Percentiles rank a stretch among this genome's conserved stretches.
These are phyloP conservation scores for Wickerhamomyces chambardii DNA, from an alignment of 805 yeast genomes.

Conservation along the genomic window DNA sequence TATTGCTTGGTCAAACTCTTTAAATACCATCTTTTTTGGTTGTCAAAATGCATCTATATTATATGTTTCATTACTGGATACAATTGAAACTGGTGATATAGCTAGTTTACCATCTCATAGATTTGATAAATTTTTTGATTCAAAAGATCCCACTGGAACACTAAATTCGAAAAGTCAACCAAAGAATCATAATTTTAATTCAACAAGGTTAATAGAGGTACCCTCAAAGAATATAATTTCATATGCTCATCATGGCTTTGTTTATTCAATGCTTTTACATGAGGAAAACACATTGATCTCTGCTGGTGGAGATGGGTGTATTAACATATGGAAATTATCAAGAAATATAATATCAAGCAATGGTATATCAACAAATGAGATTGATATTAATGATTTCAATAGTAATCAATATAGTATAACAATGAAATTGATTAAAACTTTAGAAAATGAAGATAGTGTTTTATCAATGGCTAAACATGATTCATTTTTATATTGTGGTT, in stretches of 20 bases:
- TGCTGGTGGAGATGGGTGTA: constrained; percentile 88
- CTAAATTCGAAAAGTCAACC: constrained; percentile 13
- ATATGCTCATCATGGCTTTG: constrained; percentile 90
- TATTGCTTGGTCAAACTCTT: constrained; percentile 52
- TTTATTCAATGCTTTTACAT: constrained; percentile 47
- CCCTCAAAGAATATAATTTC: constrained; percentile 55
- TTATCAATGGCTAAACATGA: constrained; percentile 57
- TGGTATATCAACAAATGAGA: no score
- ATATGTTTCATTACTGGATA: constrained; percentile 42
- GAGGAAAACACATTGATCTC: constrained; percentile 36
- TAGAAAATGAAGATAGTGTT: constrained; percentile 63
- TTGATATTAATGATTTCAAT: constrained; percentile 12
- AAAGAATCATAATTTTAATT: constrained; percentile 2
- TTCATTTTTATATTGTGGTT: constrained; percentile 76
- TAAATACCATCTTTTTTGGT: constrained; percentile 69
- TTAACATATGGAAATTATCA: constrained; percentile 67
- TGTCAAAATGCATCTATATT: constrained; percentile 87
- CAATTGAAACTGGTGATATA: constrained; percentile 16
- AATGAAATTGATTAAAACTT: constrained; percentile 21
- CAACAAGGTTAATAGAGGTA: constrained; percentile 49
- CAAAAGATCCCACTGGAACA: constrained; percentile 85
- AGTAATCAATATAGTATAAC: background rate
- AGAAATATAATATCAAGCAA: constrained; percentile 10
- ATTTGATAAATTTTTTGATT: constrained; percentile 83
- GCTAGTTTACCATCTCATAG: constrained; percentile 51